These are phyloP conservation scores for Phytophthora pinifolia DNA, from an alignment of 352 stramenopile genomes.

Conservation along the genomic window DNA sequence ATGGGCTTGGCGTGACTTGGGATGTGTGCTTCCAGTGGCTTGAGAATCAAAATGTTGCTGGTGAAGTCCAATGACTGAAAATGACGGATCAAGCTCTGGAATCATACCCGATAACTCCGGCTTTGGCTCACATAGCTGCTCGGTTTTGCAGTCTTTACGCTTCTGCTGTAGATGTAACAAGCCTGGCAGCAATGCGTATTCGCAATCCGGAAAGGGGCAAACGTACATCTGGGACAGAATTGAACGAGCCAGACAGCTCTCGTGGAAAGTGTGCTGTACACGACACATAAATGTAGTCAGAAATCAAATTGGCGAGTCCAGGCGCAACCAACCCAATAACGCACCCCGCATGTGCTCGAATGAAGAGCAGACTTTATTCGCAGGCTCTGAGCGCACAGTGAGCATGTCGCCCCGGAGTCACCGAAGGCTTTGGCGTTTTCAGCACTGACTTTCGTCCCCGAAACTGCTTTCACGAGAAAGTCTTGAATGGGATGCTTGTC, in stretches of 20 bases:
- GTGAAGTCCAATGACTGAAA: slow-evolving; percentile 26
- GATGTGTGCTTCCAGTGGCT: background rate
- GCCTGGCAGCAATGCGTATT: slow-evolving; percentile 59
- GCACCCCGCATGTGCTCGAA: slow-evolving; percentile 54
- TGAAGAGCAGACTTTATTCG: slow-evolving; percentile 58
- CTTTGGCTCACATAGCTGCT: background rate
- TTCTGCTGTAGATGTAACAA: slow-evolving; percentile 41
- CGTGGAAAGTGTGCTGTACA: slow-evolving; percentile 71
- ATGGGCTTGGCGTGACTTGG: background rate
- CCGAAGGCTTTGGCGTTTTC: slow-evolving; percentile 55
- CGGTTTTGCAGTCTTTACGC: slow-evolving; percentile 12
- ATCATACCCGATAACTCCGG: background rate
- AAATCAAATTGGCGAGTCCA: background rate
- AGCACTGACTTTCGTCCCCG: slow-evolving; percentile 42
- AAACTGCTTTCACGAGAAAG: slow-evolving; percentile 59
- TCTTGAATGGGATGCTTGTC: slow-evolving; percentile 72
- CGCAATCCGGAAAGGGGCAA: slow-evolving; percentile 54
- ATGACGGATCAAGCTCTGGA: slow-evolving; percentile 9
- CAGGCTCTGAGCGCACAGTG: slow-evolving; percentile 63
- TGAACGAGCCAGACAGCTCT: slow-evolving; percentile 72
- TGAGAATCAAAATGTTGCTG: slow-evolving; percentile 6
- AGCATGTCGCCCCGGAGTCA: slow-evolving; percentile 37
- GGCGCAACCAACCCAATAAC: slow-evolving; percentile 3
- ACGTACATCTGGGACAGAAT: slow-evolving; percentile 61
- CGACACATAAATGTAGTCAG: slow-evolving; percentile 3